A percentile compares a stretch with the other conserved stretches of the same genome.
Conservation (phyloP, 768 basidiomycete genomes). For the Amanita pallidorosea region DNA sequence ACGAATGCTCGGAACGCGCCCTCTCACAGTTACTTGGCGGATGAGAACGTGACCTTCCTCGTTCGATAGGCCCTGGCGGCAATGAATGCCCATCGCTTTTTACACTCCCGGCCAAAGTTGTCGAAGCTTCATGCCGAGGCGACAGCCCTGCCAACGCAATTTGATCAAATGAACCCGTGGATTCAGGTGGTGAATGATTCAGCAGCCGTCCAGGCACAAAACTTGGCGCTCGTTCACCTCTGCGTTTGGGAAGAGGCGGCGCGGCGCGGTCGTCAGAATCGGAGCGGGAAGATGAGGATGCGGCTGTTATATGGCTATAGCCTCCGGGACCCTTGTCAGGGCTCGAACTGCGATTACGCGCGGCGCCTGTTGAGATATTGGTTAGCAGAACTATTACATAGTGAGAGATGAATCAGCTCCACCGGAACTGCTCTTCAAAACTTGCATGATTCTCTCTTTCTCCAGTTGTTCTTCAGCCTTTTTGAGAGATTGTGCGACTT, state of each 20-base stretch:
- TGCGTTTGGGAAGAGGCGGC: constrained; percentile 24
- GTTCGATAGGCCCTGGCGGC: background rate
- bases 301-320: background rate
- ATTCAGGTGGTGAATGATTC: constrained; percentile 29
- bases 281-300: constrained; percentile 9
- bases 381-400: no score
- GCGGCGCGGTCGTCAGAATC: constrained; percentile 12
- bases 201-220: no score
- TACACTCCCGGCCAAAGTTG: background rate
- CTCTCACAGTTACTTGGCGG: background rate
- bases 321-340: background rate
- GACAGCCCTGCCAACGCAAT: constrained; percentile 26
- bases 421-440: constrained; percentile 49
- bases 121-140: background rate
- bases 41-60: background rate
- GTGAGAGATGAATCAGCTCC: constrained; percentile 18
- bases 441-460: constrained; percentile 58
- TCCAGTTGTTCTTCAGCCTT: constrained; percentile 58
- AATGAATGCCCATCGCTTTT: no score
- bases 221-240: constrained; percentile 10
- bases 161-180: constrained; percentile 34
- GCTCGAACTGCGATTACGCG: constrained; percentile 13
- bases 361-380: constrained; percentile 10
- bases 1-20: background rate
- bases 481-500: constrained; percentile 60